Evolutionary conservation across 1,139 yeast species (phyloP), one percentile per base, ranked within the genome.

Genomic region (Zygoascus hellenicus): DNA sequence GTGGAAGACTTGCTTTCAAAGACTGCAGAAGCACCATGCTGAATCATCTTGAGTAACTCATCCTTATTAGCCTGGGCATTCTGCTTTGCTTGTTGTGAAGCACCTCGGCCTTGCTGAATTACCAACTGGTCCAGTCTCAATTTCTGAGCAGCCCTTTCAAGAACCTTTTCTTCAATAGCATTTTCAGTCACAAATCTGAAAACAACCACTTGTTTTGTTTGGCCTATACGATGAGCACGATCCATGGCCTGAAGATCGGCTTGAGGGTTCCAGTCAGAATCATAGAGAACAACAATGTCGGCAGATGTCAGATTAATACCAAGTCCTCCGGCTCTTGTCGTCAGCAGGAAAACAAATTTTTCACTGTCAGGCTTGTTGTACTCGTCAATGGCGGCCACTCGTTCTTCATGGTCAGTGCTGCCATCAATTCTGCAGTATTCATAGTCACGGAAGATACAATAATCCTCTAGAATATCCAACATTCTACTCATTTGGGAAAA

Each of bases 191-290:
- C 95, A 68, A 92, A 88, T 58, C 98, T 72, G 63, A 76, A 92
- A 10, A 92, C 97, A 56, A 82, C 79, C 9, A 92, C 98, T 67
- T 92, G 98, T 62, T 92, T 92, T 64, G 87, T 90, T 65, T 92
- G 98, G 15, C 98, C 98, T 61, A 92, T 92, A 70, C 98, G 80
- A 66, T 92, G 98, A 0, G 98, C 98, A 63, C 98, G 78, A 66
- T 92, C 98, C 98, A 92, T 92, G 2, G 97, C 97, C 68, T 92
- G 98, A 60, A 92, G 74, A 71, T 92, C 98, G 0, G 97, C 97
- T 64, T 92, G 98, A 2, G 98, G 98, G 62, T 92, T 92, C 98
- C 98, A 92, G 67, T 92, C 98, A 1, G 96, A 86, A 66, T 92
- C 98, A 61, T 81, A 92, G 37, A 92, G 68, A 6, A 92, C 79